Percentiles rank a stretch among this genome's conserved stretches.
These are phyloP conservation scores for Wickerhamiella siamensis DNA, from an alignment of 805 yeast genomes.

Conservation along the genomic window DNA sequence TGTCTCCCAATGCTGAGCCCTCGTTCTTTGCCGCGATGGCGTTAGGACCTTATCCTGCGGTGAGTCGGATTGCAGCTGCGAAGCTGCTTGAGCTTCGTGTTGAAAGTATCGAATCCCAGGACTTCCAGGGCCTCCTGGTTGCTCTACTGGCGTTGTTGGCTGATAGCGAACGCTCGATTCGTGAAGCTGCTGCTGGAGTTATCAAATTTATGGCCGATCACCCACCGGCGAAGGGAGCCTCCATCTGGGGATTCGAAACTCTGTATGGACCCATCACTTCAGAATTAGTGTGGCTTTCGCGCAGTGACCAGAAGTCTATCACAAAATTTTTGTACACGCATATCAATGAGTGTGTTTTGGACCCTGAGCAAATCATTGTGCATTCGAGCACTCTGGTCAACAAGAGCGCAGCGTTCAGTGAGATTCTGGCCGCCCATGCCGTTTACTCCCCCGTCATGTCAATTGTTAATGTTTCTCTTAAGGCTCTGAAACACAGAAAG, in stretches of 20 bases:
- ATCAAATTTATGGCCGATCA: conserved; percentile 5
- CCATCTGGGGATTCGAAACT: conserved; percentile 23
- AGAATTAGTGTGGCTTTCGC: conserved; percentile 37
- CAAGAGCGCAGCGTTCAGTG: conserved; percentile 18
- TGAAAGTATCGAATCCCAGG: conserved; percentile 11
- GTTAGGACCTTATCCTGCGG: conserved; percentile 23
- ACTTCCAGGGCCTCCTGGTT: conserved; percentile 26
- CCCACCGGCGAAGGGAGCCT: conserved; percentile 10
- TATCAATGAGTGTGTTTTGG: conserved; percentile 35
- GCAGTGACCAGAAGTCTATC: conserved; percentile 45
- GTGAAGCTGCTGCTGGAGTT: conserved; percentile 20
- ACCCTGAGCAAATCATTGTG: conserved; percentile 33
- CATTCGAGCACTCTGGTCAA: conserved; percentile 20
- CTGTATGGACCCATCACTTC: conserved; percentile 42
- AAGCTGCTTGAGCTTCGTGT: conserved; percentile 12
- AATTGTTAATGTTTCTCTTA: conserved; percentile 39
- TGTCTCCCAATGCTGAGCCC: conserved; percentile 15
- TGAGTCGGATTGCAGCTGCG: conserved; percentile 25
- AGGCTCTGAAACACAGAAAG: conserved; percentile 22
- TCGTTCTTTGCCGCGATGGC: conserved; percentile 27
- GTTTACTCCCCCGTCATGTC: conserved; percentile 34
- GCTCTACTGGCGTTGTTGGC: conserved; percentile 21
- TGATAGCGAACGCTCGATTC: conserved; percentile 23
- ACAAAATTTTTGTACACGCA: conserved; percentile 27
- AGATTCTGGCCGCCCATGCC: conserved; percentile 16